Base-by-base conservation (phyloP, 2,329 filamentous ascomycete genomes). In the Kalaharituber pfeilii region DNA sequence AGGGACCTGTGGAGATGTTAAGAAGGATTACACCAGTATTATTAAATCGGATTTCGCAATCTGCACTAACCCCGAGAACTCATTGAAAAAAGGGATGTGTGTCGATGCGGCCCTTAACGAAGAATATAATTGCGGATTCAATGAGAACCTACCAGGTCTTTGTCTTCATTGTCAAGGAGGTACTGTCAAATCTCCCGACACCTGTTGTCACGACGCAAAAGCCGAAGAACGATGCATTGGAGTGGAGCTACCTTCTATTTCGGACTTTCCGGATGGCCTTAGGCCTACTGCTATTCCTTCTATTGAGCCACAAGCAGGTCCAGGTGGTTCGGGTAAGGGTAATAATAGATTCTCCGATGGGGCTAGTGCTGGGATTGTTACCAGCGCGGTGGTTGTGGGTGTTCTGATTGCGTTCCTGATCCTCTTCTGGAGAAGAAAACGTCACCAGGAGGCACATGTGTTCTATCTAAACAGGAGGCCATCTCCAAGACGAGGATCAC, bases 1-100 rank as follows among this genome's bases (percentile, higher is more conserved):
- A 36, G 70, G 75, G 15, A 73, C 94, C 22, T 98, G 91, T 68
- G 73, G 78, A 3, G 79, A 74, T 39, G 76, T 83, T 6, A 75
- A 75, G 53, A 69, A 69, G 53, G 77, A 84, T 66, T 80, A 85
- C 50, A 75, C 82, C 63, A 74, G 76, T 53, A 79, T 94, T 63
- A 89, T 98, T 59, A 78, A 88, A 63, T 84, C 91, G 51, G 91
- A 98, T 68, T 95, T 96, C 66, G 84, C 84, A 15, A 85, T 86
- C 60, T 98, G 91, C 67, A 80, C 86, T 8, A 73, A 89, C 39
- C 88, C 91, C 7, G 78, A 82, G n/a, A 74, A 83, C 57, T 81
- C 91, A 0, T 75, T 98, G 29, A 82, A 80, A 33, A 75, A 75
- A 25, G 74, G 71, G 52, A 13, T 47, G 42, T 98, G 91, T 68